These are phyloP conservation scores for Amyloporia xantha DNA, from an alignment of 768 basidiomycete species.

Conservation along the genomic window DNA sequence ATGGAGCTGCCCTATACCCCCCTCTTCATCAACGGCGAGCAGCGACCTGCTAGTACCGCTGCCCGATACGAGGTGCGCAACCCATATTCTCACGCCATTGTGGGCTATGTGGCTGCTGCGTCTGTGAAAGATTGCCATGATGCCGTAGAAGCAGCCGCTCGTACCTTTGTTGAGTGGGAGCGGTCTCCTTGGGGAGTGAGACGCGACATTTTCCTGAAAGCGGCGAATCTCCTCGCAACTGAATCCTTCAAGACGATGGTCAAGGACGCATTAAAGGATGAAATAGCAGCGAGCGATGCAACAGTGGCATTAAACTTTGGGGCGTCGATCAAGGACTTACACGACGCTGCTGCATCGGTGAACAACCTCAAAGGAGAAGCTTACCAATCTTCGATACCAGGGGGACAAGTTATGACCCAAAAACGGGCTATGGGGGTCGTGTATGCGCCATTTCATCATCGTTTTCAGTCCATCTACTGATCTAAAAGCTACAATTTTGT, in stretches of 20 bases:
- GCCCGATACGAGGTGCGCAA: too few relatives aligned
- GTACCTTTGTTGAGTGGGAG: conserved; percentile 45
- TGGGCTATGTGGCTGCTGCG: too few relatives aligned
- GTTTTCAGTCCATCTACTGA: neutral
- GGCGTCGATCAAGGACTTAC: conserved; percentile 21
- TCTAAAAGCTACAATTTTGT: too few relatives aligned
- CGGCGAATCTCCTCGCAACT: conserved; percentile 36
- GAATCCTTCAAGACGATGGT: conserved; percentile 36
- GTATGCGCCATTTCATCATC: too few relatives aligned
- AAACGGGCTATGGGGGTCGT: conserved; percentile 43
- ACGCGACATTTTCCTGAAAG: conserved; percentile 41
- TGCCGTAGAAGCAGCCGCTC: conserved; percentile 38
- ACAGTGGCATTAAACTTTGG: conserved; percentile 22
- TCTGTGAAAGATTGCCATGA: conserved; percentile 20
- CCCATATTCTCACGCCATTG: too few relatives aligned
- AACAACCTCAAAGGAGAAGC: conserved; percentile 37
- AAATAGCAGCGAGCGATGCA: conserved; percentile 29
- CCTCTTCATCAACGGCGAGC: too few relatives aligned
- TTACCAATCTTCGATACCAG: conserved; percentile 37
- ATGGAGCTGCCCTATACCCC: too few relatives aligned
- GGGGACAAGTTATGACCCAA: conserved; percentile 36
- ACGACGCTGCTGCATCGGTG: conserved; percentile 29
- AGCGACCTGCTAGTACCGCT: too few relatives aligned
- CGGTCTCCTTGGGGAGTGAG: conserved; percentile 27
- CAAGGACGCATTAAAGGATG: conserved; percentile 27